Evolutionary conservation across 371 early-diverging fungal species (phyloP), one percentile per base, ranked within the genome.

Genomic region (Mucor irregularis): DNA sequence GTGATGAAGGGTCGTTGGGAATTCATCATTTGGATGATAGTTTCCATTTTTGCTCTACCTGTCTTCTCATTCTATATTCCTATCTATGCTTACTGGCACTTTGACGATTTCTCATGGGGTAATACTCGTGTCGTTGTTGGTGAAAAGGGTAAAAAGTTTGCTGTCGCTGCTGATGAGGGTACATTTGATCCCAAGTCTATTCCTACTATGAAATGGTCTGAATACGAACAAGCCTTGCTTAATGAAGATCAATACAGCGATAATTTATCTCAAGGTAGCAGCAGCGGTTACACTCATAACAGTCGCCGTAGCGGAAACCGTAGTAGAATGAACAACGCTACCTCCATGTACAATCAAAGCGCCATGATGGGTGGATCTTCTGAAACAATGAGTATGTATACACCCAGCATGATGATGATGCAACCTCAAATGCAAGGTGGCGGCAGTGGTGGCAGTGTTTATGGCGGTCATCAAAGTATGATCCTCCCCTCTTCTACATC

Each of bases 91-190:
- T 95, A 93, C 90, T 96, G 95, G 95, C 94, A 95, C 76, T 94
- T 97, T 75, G 96, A 98, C 69, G 97, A 97, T 66, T 96, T 97
- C 69, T 93, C 93, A 0, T 97, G 98, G 97, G 99, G 99, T 71
- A 94, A 95, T 68, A 98, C 98, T 16, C 90, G 98, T 68, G 70
- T 89, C 33, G 92, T 92, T 1, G 76, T 88, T 7, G 94, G 89
- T 47, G 89, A 87, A 22, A 87, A 85, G 21, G 89, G 89, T 30
- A 85, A 89, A 61, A 89, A 91, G 77, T 65, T 75, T 22, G 62
- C 62, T 43, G 68, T 64, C 0, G 69, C 67, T 1, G 76, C 78
- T 0, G 82, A 81, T 10, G 80, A 80, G 33, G 75, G 78, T 49
- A 68, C 75, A 46, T 58, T 78, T 57, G 84, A 84, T 68, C 82